Base-by-base conservation (phyloP, 2,329 filamentous ascomycete genomes). In the Colletotrichum sp. region DNA sequence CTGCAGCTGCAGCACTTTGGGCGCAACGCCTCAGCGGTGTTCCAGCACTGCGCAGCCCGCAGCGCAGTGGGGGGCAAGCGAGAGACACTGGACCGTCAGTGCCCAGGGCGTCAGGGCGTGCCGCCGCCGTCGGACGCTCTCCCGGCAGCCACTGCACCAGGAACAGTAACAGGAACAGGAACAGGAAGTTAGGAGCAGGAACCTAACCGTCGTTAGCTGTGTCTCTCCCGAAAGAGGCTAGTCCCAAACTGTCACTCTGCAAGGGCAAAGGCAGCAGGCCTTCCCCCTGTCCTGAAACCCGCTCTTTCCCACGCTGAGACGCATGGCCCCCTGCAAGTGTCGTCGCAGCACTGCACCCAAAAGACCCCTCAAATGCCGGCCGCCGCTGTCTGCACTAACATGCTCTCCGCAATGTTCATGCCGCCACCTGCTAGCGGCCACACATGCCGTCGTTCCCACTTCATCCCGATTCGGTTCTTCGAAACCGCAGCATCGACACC, bases 221-320 rank as follows among this genome's bases (percentile, higher is more conserved):
- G 26, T n/a, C 34, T 21, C 44, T 52, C 44, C 44, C 44, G 26
- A 65, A 66, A 65, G 32, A 44, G 69, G 63, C 59, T 71, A 64
- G 57, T 30, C 68, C 69, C 60, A 24, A 55, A n/a, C 39, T 21
- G 59, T 34, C 28, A 32, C 21, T 55, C 36, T 36, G 36, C 28
- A 62, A 57, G 5, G 30, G 21, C 18, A 18, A 59, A 59, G 55
- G 28, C 73, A 60, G 15, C 59, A 55, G 71, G 60, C 52, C 65
- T 66, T 63, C 34, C 75, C 44, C 76, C 52, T 77, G 76, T 66
- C 62, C 74, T 77, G 76, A 77, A 77, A 77, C 76, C 76, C 76
- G 76, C 69, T 77, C 76, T 77, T 74, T 66, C 73, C 57, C 44
- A 74, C 62, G 73, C 76, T 77, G 76, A 77, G 76, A 77, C 76